Percentiles rank a stretch among this genome's conserved stretches.
These are phyloP conservation scores for Gautieria morchelliformis DNA, from an alignment of 768 basidiomycete genomes.

Conservation along the genomic window DNA sequence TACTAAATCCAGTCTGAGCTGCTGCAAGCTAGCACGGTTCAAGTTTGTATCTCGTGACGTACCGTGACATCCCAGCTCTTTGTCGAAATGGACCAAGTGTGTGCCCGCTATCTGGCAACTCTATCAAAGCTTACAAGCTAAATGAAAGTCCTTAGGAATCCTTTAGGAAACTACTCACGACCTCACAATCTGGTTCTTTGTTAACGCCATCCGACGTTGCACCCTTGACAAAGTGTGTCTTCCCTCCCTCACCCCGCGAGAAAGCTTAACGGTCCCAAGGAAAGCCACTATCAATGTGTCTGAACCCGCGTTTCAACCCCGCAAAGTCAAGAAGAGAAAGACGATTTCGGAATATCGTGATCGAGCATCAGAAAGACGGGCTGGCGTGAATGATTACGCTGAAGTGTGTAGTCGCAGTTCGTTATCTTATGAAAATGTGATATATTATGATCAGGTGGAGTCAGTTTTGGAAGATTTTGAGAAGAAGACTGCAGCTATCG, in stretches of 20 bases:
- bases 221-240: neutral
- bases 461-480: conserved; percentile 79
- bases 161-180: conserved; percentile 1
- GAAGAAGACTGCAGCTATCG: conserved; percentile 43
- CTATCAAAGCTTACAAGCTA: neutral
- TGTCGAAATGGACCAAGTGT: conserved; percentile 2
- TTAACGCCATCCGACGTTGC: neutral
- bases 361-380: conserved; percentile 64
- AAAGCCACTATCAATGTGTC: conserved; percentile 28
- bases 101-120: neutral
- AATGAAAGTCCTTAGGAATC: neutral
- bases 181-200: neutral
- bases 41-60: neutral
- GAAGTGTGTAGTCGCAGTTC: conserved; percentile 32
- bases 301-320: conserved; percentile 68
- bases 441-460: conserved; percentile 45
- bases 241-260: neutral
- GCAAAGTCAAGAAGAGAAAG: conserved; percentile 56
- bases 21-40: too few relatives aligned
- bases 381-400: conserved; percentile 67
- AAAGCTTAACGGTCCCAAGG: neutral
- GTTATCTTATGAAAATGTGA: neutral
- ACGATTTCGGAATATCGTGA: conserved; percentile 53
- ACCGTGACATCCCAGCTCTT: neutral
- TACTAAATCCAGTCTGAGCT: too few relatives aligned